A percentile compares a stretch with the other conserved stretches of the same genome.
These are phyloP conservation scores for Persicaria tinctoria DNA, from an alignment of 148 eudicot genomes.

Conservation along the genomic window DNA sequence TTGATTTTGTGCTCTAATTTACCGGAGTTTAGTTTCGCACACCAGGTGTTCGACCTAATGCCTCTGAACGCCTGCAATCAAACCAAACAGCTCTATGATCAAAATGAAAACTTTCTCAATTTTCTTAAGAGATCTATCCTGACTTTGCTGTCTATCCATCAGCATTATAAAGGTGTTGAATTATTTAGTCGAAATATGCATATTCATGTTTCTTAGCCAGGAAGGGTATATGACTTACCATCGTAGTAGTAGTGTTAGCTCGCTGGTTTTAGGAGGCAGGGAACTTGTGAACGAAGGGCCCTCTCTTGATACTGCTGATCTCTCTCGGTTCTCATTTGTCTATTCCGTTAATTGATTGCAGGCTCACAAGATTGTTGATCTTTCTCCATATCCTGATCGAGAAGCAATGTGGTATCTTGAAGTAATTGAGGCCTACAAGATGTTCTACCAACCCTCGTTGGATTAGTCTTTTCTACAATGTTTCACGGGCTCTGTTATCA, in stretches of 20 bases:
- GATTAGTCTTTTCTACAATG: conserved; percentile 20
- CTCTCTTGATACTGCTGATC: no score
- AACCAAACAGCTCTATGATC: not conserved
- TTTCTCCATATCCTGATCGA: conserved; percentile 68
- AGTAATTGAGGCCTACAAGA: conserved; percentile 72
- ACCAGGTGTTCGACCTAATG: conserved; percentile 20
- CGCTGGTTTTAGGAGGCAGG: no score
- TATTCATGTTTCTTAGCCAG: no score
- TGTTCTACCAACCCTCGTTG: conserved; percentile 54
- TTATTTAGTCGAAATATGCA: no score
- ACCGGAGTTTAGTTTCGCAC: not conserved
- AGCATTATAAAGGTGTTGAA: no score
- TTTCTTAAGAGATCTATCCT: not conserved
- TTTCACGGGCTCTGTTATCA: not conserved
- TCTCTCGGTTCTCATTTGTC: no score
- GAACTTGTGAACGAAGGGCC: no score
- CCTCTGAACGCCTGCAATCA: not conserved
- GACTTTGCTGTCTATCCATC: not conserved
- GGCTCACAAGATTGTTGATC: conserved; percentile 94
- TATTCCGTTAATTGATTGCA: conserved; percentile 20
- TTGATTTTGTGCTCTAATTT: not conserved
- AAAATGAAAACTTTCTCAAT: not conserved
- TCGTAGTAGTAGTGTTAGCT: no score
- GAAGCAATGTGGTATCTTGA: conserved; percentile 97
- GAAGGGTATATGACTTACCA: no score